Evolutionary conservation across 257 asterid species (phyloP).

Genomic region (Mentha longifolia): DNA sequence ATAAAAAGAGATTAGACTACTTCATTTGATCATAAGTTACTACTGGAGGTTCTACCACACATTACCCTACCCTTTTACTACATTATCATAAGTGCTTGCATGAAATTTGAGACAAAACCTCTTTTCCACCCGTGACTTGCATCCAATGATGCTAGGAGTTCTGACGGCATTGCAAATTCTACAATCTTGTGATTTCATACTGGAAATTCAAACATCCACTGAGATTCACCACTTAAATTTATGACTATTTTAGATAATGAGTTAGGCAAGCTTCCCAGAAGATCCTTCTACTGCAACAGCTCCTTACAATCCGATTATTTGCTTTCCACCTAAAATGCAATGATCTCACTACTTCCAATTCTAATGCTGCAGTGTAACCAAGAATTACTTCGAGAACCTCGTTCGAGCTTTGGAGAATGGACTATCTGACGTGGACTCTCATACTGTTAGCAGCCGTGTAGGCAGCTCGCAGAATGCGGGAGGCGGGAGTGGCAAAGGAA

Average conservation of each 20-base stretch:
- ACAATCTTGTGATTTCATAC: background rate
- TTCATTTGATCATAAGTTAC: too few relatives aligned
- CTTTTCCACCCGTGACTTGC: background rate
- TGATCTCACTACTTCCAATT: background rate
- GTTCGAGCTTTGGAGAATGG: constrained; percentile 92
- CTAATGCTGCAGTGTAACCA: constrained; percentile 72
- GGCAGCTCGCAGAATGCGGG: constrained; percentile 66
- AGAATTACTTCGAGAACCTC: constrained; percentile 90
- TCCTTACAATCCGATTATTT: too few relatives aligned
- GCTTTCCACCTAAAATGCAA: too few relatives aligned
- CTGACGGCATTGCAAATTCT: background rate
- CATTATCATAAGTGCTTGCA: too few relatives aligned
- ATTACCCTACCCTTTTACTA: too few relatives aligned
- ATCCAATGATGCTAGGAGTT: background rate
- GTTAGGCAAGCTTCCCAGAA: background rate
- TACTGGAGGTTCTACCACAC: too few relatives aligned
- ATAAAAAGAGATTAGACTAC: too few relatives aligned
- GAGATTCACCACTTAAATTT: background rate
- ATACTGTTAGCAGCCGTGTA: constrained; percentile 54
- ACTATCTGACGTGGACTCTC: constrained; percentile 77
- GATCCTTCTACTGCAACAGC: background rate
- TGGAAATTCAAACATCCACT: background rate
- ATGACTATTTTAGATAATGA: background rate
- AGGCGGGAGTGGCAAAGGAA: constrained; percentile 59
- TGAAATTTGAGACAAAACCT: too few relatives aligned